Conservation (phyloP, 179 eudicot genomes). For the Beta lomatogona region DNA sequence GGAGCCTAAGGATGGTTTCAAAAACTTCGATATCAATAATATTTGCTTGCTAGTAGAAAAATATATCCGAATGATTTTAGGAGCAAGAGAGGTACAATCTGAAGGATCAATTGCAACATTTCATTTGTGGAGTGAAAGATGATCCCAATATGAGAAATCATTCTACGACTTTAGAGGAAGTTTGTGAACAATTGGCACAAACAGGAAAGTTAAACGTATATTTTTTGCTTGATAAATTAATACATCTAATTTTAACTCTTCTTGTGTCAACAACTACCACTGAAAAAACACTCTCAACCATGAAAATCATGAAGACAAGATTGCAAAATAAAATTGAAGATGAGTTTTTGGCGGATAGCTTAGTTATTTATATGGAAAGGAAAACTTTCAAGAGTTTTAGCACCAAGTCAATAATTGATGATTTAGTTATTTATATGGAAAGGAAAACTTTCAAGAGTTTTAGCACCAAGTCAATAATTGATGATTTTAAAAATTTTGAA, state of each 20-base stretch:
- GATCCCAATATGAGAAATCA: neutral
- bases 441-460: too few species aligned
- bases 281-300: neutral
- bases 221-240: too few species aligned
- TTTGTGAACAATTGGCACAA: neutral
- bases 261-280: neutral
- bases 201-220: neutral
- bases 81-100: neutral
- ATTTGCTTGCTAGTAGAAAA: too few species aligned
- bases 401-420: too few species aligned
- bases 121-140: neutral
- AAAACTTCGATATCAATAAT: too few species aligned
- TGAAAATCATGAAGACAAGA: neutral
- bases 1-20: too few species aligned
- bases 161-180: neutral
- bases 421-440: too few species aligned
- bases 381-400: neutral
- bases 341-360: neutral
- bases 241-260: too few species aligned
- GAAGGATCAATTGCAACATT: too few species aligned
- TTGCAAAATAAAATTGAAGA: too few species aligned
- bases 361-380: neutral
- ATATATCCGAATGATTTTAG: neutral
- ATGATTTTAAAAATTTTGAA: neutral
- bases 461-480: neutral